A percentile compares a stretch with the other conserved stretches of the same genome.
Evolutionary conservation across 2,329 filamentous ascomycete genomes (phyloP).

Genomic region (Xylariaceae sp.): DNA sequence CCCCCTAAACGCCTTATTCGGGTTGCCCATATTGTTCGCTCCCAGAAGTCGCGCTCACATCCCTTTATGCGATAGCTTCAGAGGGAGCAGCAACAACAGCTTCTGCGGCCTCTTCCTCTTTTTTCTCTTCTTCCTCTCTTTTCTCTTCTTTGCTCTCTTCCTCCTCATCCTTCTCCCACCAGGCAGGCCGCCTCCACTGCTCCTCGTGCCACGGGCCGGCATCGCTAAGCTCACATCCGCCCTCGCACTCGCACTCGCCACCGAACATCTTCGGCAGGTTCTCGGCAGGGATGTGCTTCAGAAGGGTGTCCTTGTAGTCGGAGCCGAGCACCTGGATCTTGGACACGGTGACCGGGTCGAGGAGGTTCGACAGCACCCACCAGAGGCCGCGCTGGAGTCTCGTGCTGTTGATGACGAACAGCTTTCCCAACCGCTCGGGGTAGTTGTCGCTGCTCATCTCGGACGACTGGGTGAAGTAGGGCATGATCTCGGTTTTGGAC

Average conservation of each 20-base stretch:
- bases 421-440: slow-evolving; percentile 88
- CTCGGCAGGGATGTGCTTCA: slow-evolving; percentile 79
- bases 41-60: not conserved
- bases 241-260: slow-evolving; percentile 73
- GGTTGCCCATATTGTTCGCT: not conserved
- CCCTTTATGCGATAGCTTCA: slow-evolving; percentile 11
- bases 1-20: too few species aligned
- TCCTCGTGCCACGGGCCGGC: slow-evolving; percentile 81
- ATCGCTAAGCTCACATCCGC: slow-evolving; percentile 82
- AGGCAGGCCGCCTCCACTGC: slow-evolving; percentile 59
- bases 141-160: slow-evolving; percentile 37
- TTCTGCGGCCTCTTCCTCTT: slow-evolving; percentile 26
- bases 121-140: slow-evolving; percentile 27
- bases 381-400: not conserved
- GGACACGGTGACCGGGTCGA: slow-evolving; percentile 91
- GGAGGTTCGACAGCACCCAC: slow-evolving; percentile 45
- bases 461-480: slow-evolving; percentile 82
- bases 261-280: slow-evolving; percentile 86
- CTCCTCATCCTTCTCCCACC: slow-evolving; percentile 52
- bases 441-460: slow-evolving; percentile 98
- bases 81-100: slow-evolving; percentile 29
- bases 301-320: slow-evolving; percentile 76
- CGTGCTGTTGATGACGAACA: slow-evolving; percentile 86
- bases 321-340: slow-evolving; percentile 90
- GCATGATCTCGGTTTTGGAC: slow-evolving; percentile 74